These are phyloP conservation scores for Xylariaceae sp. DNA, from an alignment of 2,329 filamentous ascomycete genomes.

Conservation along the genomic window DNA sequence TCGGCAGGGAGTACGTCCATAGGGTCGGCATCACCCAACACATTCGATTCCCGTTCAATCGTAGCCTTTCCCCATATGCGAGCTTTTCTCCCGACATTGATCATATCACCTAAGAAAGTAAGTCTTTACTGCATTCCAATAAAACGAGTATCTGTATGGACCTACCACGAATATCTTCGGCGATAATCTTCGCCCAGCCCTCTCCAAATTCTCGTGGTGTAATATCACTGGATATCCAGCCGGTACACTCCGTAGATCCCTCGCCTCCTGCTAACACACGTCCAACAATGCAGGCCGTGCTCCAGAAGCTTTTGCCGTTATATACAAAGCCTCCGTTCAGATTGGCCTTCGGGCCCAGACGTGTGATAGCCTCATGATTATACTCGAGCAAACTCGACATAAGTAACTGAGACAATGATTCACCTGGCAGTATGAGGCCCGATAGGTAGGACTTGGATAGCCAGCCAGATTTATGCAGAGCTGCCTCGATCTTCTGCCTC, in stretches of 20 bases:
- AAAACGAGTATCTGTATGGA: neutral
- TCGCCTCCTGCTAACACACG: conserved; percentile 58
- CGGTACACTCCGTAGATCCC: conserved; percentile 61
- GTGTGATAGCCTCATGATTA: conserved; percentile 54
- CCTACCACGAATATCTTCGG: conserved; percentile 47
- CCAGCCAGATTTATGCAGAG: conserved; percentile 57
- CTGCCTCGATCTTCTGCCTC: conserved; percentile 51
- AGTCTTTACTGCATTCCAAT: conserved; percentile 20
- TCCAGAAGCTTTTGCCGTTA: conserved; percentile 62
- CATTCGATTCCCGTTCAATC: conserved; percentile 55
- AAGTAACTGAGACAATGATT: conserved; percentile 56
- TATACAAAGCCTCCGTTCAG: conserved; percentile 62
- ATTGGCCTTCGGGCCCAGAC: conserved; percentile 55
- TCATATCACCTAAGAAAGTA: conserved; percentile 41
- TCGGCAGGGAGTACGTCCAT: conserved; percentile 53
- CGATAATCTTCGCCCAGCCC: conserved; percentile 56
- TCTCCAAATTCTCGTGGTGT: conserved; percentile 46
- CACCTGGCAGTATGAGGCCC: conserved; percentile 59
- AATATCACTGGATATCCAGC: conserved; percentile 61
- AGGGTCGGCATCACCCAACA: conserved; percentile 53
- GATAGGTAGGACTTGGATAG: conserved; percentile 63
- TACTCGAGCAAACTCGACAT: conserved; percentile 63
- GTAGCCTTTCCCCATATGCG: conserved; percentile 56
- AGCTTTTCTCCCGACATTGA: conserved; percentile 48
- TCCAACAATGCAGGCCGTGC: conserved; percentile 59